Evolutionary conservation across 2,329 filamentous ascomycete genomes (phyloP).

Genomic region (Passalora sequoiae): DNA sequence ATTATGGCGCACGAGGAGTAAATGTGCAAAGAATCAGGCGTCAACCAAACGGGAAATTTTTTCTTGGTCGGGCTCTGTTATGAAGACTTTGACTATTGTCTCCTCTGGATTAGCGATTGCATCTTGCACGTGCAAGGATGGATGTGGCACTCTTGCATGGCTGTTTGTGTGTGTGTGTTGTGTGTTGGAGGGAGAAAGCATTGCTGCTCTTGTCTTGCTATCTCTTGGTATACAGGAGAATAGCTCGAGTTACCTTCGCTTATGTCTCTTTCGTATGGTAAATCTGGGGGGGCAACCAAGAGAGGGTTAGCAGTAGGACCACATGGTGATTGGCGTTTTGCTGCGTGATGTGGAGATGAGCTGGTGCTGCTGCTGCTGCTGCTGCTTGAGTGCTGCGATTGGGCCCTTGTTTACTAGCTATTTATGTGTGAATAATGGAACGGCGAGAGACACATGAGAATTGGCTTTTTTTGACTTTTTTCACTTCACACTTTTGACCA

Average conservation of each 20-base stretch:
- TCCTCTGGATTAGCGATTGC: conserved; percentile 23
- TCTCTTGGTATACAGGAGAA: background rate
- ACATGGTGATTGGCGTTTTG: too few relatives aligned
- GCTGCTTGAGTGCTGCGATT: too few relatives aligned
- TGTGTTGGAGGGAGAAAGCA: background rate
- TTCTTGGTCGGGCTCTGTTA: conserved; percentile 9
- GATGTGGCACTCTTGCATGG: conserved; percentile 10
- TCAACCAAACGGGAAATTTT: conserved; percentile 10
- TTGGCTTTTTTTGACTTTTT: background rate
- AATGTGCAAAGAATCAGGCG: too few relatives aligned
- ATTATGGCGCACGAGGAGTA: too few relatives aligned
- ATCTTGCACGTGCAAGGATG: conserved; percentile 16
- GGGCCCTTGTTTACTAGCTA: conserved; percentile 3
- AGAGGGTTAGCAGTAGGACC: background rate
- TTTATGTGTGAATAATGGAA: conserved; percentile 8
- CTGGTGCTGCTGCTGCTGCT: too few relatives aligned
- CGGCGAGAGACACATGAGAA: background rate
- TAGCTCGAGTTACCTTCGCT: background rate
- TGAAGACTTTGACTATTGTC: conserved; percentile 17
- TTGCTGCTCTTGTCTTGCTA: background rate
- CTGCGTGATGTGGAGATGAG: too few relatives aligned
- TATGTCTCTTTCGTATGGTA: conserved; percentile 2
- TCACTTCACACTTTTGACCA: too few relatives aligned
- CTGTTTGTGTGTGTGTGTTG: conserved; percentile 1
- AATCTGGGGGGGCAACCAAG: background rate